These are phyloP conservation scores for Liriodendron chinense DNA, from an alignment of 164 flowering plant genomes.

Conservation along the genomic window DNA sequence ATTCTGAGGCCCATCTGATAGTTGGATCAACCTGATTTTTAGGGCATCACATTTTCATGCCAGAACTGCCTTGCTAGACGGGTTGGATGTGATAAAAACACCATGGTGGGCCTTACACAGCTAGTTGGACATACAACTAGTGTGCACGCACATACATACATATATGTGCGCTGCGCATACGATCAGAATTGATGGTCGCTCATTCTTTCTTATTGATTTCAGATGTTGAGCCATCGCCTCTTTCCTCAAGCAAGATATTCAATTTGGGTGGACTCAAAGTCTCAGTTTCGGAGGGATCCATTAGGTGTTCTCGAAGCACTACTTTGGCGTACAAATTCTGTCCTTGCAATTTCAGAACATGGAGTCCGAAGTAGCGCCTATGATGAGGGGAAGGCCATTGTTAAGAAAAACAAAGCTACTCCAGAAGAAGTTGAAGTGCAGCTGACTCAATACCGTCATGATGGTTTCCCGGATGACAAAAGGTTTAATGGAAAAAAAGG, in stretches of 20 bases:
- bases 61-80: too few relatives aligned
- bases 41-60: too few relatives aligned
- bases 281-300: constrained; percentile 94
- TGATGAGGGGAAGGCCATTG: constrained; percentile 93
- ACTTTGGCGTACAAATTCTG: constrained; percentile 85
- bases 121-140: too few relatives aligned
- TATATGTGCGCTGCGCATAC: too few relatives aligned
- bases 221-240: constrained; percentile 91
- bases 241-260: constrained; percentile 84
- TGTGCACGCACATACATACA: too few relatives aligned
- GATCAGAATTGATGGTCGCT: too few relatives aligned
- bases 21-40: too few relatives aligned
- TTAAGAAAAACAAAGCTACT: constrained; percentile 86
- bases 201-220: constrained; percentile 19
- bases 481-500: constrained; percentile 94
- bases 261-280: constrained; percentile 97
- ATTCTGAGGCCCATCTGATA: too few relatives aligned
- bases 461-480: constrained; percentile 84
- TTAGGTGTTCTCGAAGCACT: constrained; percentile 90
- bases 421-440: constrained; percentile 94
- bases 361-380: constrained; percentile 95
- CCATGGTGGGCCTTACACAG: too few relatives aligned
- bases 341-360: constrained; percentile 90
- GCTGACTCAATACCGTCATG: constrained; percentile 66
- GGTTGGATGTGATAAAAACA: too few relatives aligned